phyloP scores from a whole-genome alignment of 2,329 filamentous ascomycete species.

The Atkinsonella texensis region DNA sequence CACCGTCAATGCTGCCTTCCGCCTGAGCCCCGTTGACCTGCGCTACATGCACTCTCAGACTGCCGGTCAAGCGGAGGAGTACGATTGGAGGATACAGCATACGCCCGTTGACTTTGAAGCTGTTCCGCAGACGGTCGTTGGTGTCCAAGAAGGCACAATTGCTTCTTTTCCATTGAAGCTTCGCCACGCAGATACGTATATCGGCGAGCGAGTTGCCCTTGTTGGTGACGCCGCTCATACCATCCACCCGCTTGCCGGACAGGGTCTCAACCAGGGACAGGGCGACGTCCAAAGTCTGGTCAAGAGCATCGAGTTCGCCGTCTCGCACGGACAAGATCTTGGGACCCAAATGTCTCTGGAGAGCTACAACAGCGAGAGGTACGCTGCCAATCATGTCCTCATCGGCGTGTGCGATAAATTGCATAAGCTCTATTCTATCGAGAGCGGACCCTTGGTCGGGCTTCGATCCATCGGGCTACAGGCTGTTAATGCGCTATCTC shows the following conservation, averaged over 20 bases:
- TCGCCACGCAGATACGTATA: conserved; percentile 89
- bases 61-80: conserved; percentile 55
- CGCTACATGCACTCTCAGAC: conserved; percentile 63
- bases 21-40: conserved; percentile 66
- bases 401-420: conserved; percentile 78
- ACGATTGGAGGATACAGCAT: conserved; percentile 71
- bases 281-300: conserved; percentile 75
- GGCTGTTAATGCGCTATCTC: conserved; percentile 61
- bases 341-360: conserved; percentile 70
- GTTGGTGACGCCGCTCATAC: conserved; percentile 94
- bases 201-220: conserved; percentile 77
- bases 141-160: conserved; percentile 65
- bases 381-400: conserved; percentile 68
- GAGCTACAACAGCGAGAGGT: conserved; percentile 68
- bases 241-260: conserved; percentile 85
- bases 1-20: conserved; percentile 89
- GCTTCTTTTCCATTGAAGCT: conserved; percentile 87
- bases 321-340: conserved; percentile 76
- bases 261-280: conserved; percentile 88
- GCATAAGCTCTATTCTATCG: conserved; percentile 81
- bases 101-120: conserved; percentile 41
- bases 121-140: conserved; percentile 54
- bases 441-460: conserved; percentile 66
- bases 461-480: conserved; percentile 65
- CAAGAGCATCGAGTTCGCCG: conserved; percentile 61